These are phyloP conservation scores for Aspergillus viridinutans DNA, from an alignment of 2,329 filamentous ascomycete genomes.

Conservation along the genomic window DNA sequence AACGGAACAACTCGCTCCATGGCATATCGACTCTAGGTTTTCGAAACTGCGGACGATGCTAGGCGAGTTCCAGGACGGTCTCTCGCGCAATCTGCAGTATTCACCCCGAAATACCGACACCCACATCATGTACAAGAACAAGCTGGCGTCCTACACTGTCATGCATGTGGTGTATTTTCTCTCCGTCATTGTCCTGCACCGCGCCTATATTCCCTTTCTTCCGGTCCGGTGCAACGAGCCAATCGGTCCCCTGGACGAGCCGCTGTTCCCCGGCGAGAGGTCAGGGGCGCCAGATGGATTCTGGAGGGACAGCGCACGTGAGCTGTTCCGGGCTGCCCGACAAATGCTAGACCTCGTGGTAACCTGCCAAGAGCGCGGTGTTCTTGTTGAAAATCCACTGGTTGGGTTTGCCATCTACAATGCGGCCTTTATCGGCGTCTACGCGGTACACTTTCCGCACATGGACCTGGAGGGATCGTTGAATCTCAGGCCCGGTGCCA, in stretches of 20 bases:
- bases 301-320: conserved; percentile 49
- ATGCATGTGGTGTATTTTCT: conserved; percentile 54
- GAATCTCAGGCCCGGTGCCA: conserved; percentile 27
- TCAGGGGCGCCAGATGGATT: conserved; percentile 45
- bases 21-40: conserved; percentile 50
- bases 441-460: conserved; percentile 51
- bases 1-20: conserved; percentile 49
- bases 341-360: conserved; percentile 52
- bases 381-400: conserved; percentile 53
- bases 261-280: conserved; percentile 42
- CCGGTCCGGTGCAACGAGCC: conserved; percentile 49
- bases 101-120: conserved; percentile 50
- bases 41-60: conserved; percentile 44
- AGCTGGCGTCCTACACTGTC: conserved; percentile 50
- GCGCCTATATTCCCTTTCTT: conserved; percentile 54
- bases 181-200: conserved; percentile 52
- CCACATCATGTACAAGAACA: conserved; percentile 50
- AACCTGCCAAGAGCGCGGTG: conserved; percentile 48
- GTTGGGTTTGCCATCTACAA: conserved; percentile 54
- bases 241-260: conserved; percentile 51
- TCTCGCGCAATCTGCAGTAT: conserved; percentile 51
- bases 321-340: conserved; percentile 50
- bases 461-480: conserved; percentile 53
- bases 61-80: conserved; percentile 46
- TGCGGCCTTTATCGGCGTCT: conserved; percentile 49